A percentile compares a stretch with the other conserved stretches of the same genome.
phyloP scores from a whole-genome alignment of 495 filamentous ascomycete genomes.

The Aspergillus carlsbadensis region DNA sequence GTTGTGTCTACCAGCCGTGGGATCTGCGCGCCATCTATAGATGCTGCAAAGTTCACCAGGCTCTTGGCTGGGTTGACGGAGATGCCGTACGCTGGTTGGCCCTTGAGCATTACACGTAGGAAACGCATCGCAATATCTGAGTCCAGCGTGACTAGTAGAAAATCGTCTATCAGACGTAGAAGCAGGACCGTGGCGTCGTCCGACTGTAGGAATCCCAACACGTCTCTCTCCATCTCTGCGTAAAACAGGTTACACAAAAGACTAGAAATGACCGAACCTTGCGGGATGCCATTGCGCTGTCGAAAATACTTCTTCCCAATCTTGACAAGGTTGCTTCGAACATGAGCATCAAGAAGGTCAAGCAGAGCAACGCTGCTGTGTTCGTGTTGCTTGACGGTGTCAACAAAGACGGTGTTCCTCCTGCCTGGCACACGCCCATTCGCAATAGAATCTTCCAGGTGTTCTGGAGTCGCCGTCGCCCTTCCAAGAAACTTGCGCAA shows the following conservation, averaged over 20 bases:
- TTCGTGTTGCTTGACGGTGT: constrained; percentile 51
- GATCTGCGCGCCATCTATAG: constrained; percentile 54
- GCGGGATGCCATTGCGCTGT: constrained; percentile 86
- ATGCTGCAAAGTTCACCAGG: constrained; percentile 79
- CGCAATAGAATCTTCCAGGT: constrained; percentile 56
- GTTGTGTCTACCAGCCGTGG: constrained; percentile 43
- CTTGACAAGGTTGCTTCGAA: constrained; percentile 79
- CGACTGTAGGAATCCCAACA: constrained; percentile 63
- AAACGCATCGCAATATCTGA: constrained; percentile 64
- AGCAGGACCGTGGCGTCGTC: constrained; percentile 66
- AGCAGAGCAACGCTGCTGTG: constrained; percentile 61
- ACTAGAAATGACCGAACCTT: constrained; percentile 84
- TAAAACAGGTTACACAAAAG: constrained; percentile 94
- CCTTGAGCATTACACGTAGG: constrained; percentile 73
- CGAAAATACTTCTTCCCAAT: constrained; percentile 88
- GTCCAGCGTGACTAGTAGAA: constrained; percentile 79
- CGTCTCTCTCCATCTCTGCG: constrained; percentile 71
- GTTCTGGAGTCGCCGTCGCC: constrained; percentile 52
- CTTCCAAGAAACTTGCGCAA: constrained; percentile 64
- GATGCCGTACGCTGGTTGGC: constrained; percentile 77
- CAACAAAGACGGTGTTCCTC: constrained; percentile 74
- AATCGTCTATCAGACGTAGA: constrained; percentile 86
- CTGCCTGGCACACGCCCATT: constrained; percentile 33
- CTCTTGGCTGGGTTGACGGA: constrained; percentile 74
- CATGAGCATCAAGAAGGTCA: constrained; percentile 69